Percentiles rank a stretch among this genome's conserved stretches.
Conservation (phyloP, 106 monocot species). For the Agapanthus africanus region DNA sequence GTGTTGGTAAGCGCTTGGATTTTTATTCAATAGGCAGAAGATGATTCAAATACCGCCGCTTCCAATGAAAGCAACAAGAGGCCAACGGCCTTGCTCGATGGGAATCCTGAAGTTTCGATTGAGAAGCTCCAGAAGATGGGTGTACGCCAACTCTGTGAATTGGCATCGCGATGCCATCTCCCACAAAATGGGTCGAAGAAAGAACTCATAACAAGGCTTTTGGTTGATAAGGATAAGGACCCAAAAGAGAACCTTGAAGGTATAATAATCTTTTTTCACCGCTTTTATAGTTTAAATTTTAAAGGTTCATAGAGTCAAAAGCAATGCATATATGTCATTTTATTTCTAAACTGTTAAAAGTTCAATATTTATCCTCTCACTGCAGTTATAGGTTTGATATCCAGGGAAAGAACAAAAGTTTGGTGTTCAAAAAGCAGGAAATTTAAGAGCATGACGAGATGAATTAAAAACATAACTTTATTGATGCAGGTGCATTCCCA, state of each 20-base stretch:
- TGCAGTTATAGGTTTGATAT: not conserved
- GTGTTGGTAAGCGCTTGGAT: conserved; percentile 2
- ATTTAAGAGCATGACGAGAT: too few relatives aligned
- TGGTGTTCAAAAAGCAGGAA: too few relatives aligned
- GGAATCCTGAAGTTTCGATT: conserved; percentile 1
- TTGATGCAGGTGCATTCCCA: too few relatives aligned
- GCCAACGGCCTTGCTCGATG: conserved; percentile 5
- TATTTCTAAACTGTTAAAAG: not conserved
- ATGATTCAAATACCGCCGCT: not conserved
- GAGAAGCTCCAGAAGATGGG: conserved; percentile 38
- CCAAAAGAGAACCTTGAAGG: conserved; percentile 5
- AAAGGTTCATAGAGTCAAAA: not conserved
- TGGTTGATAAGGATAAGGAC: conserved; percentile 10
- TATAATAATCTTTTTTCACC: too few relatives aligned
- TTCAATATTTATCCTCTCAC: not conserved
- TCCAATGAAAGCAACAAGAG: conserved; percentile 26
- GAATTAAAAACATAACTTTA: too few relatives aligned
- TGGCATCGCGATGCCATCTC: conserved; percentile 27
- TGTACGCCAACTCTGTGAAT: conserved; percentile 32
- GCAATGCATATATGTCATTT: not conserved
- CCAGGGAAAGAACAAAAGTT: too few relatives aligned
- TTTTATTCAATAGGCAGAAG: not conserved
- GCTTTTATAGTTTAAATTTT: not conserved
- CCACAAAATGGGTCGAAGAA: conserved; percentile 37
- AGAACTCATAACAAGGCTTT: conserved; percentile 48